Base-by-base conservation (phyloP, 2,329 filamentous ascomycete genomes). In the Helotiales sp. region DNA sequence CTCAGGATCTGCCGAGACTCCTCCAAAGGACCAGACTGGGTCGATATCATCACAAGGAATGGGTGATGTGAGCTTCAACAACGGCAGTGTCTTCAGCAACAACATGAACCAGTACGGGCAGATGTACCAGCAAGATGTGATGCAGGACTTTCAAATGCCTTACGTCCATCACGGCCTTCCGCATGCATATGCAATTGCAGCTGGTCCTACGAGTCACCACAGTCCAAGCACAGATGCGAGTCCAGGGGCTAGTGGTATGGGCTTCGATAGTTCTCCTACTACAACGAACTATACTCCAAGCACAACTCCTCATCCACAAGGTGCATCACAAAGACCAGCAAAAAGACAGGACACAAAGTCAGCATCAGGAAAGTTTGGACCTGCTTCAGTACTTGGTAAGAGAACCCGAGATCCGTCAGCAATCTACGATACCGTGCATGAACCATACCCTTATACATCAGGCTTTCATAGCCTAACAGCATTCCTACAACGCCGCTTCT, bases 401-500 rank as follows among this genome's bases (percentile, higher is more conserved):
- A 78, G 84, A 24, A 77, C 80, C 53, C 79, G 84, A 36, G 91
- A 97, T 69, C 89, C 93, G 5, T 93, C 91, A 0, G 83, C 85
- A 49, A 91, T 98, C 55, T 99, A 98, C 73, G 87, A 93, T 61
- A 89, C 85, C 38, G 91, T 99, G 68, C 92, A 89, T 61, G 88
- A 95, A 68, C 93, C 95, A 4, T 97, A 98, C 70, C 87, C 90
- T 9, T 98, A 98, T 70, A 92, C 93, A 1, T 84, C 85, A 42
- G 91, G 91, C 19, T 98, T 96, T 72, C 95, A 99, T 74, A 89
- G 88, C 63, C 83, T 98, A 62, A 91, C 92, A 42, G 86, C 86
- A 8, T 87, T 93, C 61, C 80, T 97, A 33, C 85, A 91, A 70
- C 85, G 85, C 50, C 89, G 92, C 19, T 93, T 96, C 67, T 84